Conservation (phyloP, 805 yeast genomes). For the Scheffersomyces stipitis region DNA sequence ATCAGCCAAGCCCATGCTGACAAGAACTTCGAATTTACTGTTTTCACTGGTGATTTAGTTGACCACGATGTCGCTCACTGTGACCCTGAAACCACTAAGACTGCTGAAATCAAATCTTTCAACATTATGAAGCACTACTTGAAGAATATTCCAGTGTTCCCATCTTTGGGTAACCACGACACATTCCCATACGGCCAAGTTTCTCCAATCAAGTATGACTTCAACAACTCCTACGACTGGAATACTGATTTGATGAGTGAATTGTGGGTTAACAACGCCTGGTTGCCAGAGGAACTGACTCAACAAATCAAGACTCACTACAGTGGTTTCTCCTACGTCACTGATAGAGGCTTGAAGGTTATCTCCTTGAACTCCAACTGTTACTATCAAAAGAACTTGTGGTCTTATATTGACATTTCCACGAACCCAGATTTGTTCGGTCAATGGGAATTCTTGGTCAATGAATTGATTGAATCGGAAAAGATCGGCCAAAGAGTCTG, state of each 20-base stretch:
- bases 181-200: slow-evolving; percentile 71
- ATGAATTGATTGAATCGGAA: slow-evolving; percentile 64
- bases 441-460: slow-evolving; percentile 56
- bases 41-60: slow-evolving; percentile 74
- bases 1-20: slow-evolving; percentile 35
- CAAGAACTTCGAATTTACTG: slow-evolving; percentile 53
- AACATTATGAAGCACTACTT: slow-evolving; percentile 55
- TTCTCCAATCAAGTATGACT: slow-evolving; percentile 45
- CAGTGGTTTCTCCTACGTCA: slow-evolving; percentile 59
- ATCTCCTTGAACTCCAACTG: slow-evolving; percentile 66
- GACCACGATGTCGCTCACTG: slow-evolving; percentile 60
- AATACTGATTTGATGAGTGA: slow-evolving; percentile 38
- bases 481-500: slow-evolving; percentile 61
- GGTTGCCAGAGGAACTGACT: slow-evolving; percentile 29
- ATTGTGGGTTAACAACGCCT: slow-evolving; percentile 36
- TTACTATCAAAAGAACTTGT: slow-evolving; percentile 61
- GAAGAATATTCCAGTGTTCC: slow-evolving; percentile 54
- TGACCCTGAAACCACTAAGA: slow-evolving; percentile 63
- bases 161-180: slow-evolving; percentile 72
- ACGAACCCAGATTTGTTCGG: slow-evolving; percentile 62
- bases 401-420: slow-evolving; percentile 52
- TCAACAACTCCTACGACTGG: slow-evolving; percentile 34
- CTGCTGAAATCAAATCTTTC: slow-evolving; percentile 70
- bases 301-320: slow-evolving; percentile 46
- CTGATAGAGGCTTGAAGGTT: slow-evolving; percentile 56